Conservation (phyloP, 163 green algal species). For the Smithsoniella earleae region DNA sequence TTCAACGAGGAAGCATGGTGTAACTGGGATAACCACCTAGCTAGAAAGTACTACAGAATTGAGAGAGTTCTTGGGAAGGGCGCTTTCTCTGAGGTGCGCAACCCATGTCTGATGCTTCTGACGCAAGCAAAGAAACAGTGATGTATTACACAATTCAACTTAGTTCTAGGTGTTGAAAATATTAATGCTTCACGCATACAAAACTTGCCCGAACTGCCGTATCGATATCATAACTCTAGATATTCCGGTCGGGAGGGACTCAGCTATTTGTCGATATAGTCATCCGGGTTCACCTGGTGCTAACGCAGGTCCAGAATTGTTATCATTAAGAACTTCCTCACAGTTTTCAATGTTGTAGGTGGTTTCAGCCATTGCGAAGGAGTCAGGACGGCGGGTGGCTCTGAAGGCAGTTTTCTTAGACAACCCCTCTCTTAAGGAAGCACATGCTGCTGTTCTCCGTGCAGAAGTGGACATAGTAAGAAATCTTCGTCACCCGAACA, state of each 20-base stretch:
- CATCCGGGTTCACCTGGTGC: no score
- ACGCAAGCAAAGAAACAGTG: no score
- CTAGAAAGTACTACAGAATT: not conserved
- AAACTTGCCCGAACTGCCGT: no score
- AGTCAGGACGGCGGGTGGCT: not conserved
- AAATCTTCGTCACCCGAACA: constrained; percentile 3
- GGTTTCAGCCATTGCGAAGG: not conserved
- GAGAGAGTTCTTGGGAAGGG: constrained; percentile 8
- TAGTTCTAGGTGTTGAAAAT: no score
- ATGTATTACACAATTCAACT: no score
- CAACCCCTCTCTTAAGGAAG: constrained; percentile 9
- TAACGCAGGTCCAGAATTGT: no score
- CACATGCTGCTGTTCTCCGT: not conserved
- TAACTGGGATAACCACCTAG: constrained; percentile 3
- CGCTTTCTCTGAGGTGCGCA: constrained; percentile 20
- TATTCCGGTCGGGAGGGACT: no score
- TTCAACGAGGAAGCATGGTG: constrained; percentile 4
- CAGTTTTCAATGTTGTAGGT: constrained; percentile 20
- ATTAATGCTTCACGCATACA: no score
- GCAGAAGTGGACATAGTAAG: constrained; percentile 5
- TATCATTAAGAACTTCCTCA: no score
- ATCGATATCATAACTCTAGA: no score
- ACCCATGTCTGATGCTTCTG: no score
- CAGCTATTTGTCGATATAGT: no score
- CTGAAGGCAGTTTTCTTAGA: constrained; percentile 27